A percentile compares a stretch with the other conserved stretches of the same genome.
These are phyloP conservation scores for Hypholoma sublateritium DNA, from an alignment of 768 basidiomycete species.

Conservation along the genomic window DNA sequence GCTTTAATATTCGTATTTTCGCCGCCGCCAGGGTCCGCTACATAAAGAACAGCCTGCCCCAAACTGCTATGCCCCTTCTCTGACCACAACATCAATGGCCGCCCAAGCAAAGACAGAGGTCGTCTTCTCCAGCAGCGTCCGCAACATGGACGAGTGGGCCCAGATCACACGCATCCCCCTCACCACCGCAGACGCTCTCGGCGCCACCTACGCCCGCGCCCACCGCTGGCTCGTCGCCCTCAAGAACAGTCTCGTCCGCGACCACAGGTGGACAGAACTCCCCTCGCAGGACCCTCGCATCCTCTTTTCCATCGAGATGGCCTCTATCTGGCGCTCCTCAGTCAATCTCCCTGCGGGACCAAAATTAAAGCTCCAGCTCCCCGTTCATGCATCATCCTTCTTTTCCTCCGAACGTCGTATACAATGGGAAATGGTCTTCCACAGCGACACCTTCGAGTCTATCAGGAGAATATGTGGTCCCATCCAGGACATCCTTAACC, in stretches of 20 bases:
- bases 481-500: slow-evolving; percentile 66
- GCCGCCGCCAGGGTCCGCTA: slow-evolving; percentile 52
- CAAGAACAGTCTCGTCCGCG: slow-evolving; percentile 60
- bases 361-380: slow-evolving; percentile 68
- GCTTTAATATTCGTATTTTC: slow-evolving; percentile 49
- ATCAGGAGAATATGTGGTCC: slow-evolving; percentile 67
- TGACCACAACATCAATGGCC: slow-evolving; percentile 16
- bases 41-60: slow-evolving; percentile 35
- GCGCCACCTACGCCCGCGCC: slow-evolving; percentile 77
- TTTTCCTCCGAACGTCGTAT: slow-evolving; percentile 82
- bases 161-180: slow-evolving; percentile 76
- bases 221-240: slow-evolving; percentile 74
- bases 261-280: slow-evolving; percentile 70
- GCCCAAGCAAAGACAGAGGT: slow-evolving; percentile 48
- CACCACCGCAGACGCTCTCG: slow-evolving; percentile 80
- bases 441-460: slow-evolving; percentile 72
- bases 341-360: slow-evolving; percentile 78
- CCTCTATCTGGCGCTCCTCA: slow-evolving; percentile 76
- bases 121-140: slow-evolving; percentile 77
- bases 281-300: slow-evolving; percentile 63
- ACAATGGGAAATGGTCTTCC: slow-evolving; percentile 92
- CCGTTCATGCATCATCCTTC: slow-evolving; percentile 79
- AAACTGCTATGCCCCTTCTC: slow-evolving; percentile 25
- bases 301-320: slow-evolving; percentile 77
- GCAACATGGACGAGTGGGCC: slow-evolving; percentile 84